Conservation (phyloP, 2,329 filamentous ascomycete species). For the Neofusicoccum cordaticola region DNA sequence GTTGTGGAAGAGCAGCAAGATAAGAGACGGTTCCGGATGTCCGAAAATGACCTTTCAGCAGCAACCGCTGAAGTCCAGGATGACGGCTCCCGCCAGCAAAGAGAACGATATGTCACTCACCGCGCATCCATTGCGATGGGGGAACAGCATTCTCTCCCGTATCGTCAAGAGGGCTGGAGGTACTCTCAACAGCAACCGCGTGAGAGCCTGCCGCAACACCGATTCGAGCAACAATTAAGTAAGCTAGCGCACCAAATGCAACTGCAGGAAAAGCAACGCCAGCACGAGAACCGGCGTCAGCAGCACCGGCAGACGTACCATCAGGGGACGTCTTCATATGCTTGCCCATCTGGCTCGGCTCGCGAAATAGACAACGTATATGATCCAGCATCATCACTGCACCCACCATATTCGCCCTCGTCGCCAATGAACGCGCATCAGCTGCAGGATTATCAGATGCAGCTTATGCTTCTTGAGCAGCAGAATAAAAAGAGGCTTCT, state of each 20-base stretch:
- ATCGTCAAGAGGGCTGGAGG: not conserved
- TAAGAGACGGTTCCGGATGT: not conserved
- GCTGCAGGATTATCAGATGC: slow-evolving; percentile 84
- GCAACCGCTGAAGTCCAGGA: not conserved
- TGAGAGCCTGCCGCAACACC: no score
- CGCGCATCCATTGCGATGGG: not conserved
- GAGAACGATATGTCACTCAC: not conserved
- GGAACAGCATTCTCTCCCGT: not conserved
- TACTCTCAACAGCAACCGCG: slow-evolving; percentile 29
- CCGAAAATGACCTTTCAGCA: not conserved
- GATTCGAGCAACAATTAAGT: no score
- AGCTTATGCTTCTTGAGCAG: slow-evolving; percentile 80
- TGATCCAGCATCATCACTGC: no score
- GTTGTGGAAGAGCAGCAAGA: not conserved
- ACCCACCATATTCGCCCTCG: no score
- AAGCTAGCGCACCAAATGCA: no score
- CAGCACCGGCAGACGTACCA: no score
- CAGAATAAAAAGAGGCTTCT: slow-evolving; percentile 83
- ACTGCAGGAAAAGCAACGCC: no score
- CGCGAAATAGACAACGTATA: no score
- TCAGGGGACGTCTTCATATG: no score
- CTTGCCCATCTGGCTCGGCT: no score
- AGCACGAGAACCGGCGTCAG: no score
- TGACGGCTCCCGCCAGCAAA: not conserved
- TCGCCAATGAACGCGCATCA: slow-evolving; percentile 47